Conservation (phyloP, 495 filamentous ascomycete genomes). For the Hypoxylon trugodes region DNA sequence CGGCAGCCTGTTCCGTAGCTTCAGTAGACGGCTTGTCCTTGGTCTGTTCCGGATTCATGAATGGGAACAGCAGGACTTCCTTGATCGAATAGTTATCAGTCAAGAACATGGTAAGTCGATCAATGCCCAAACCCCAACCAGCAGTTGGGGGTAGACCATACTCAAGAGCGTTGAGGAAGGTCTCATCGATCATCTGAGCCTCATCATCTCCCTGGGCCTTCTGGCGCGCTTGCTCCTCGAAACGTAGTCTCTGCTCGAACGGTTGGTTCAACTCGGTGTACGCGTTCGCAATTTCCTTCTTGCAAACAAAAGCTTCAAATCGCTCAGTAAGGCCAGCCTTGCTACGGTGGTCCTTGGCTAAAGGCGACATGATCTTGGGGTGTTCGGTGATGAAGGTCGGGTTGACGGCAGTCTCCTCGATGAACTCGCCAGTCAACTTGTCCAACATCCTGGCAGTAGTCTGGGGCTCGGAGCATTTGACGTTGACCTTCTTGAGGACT, state of each 20-base stretch:
- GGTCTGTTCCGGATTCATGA: slow-evolving; percentile 55
- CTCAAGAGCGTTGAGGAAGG: slow-evolving; percentile 81
- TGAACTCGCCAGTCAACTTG: slow-evolving; percentile 94
- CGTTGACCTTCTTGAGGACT: slow-evolving; percentile 84
- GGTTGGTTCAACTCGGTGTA: slow-evolving; percentile 99
- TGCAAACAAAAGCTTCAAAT: slow-evolving; percentile 97
- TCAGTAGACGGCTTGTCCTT: slow-evolving; percentile 15
- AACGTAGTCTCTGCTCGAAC: slow-evolving; percentile 90
- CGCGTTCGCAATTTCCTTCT: slow-evolving; percentile 95
- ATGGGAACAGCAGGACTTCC: slow-evolving; percentile 92
- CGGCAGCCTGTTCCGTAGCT: slow-evolving; percentile 4
- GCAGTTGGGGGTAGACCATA: slow-evolving; percentile 92
- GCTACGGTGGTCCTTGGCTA: slow-evolving; percentile 92
- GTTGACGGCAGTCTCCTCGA: slow-evolving; percentile 92
- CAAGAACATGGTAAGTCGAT: slow-evolving; percentile 96
- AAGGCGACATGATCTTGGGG: slow-evolving; percentile 78
- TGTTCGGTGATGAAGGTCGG: slow-evolving; percentile 90
- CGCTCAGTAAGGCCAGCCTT: slow-evolving; percentile 90
- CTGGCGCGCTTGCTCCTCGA: slow-evolving; percentile 95
- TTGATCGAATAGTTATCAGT: slow-evolving; percentile 94
- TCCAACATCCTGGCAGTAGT: slow-evolving; percentile 99
- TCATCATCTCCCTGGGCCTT: slow-evolving; percentile 98
- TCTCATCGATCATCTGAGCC: slow-evolving; percentile 94
- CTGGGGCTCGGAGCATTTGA: slow-evolving; percentile 87
- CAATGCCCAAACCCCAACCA: slow-evolving; percentile 97